phyloP scores from a whole-genome alignment of 1,284 basidiomycete genomes.

The Microbotryum silenes-acaulis region DNA sequence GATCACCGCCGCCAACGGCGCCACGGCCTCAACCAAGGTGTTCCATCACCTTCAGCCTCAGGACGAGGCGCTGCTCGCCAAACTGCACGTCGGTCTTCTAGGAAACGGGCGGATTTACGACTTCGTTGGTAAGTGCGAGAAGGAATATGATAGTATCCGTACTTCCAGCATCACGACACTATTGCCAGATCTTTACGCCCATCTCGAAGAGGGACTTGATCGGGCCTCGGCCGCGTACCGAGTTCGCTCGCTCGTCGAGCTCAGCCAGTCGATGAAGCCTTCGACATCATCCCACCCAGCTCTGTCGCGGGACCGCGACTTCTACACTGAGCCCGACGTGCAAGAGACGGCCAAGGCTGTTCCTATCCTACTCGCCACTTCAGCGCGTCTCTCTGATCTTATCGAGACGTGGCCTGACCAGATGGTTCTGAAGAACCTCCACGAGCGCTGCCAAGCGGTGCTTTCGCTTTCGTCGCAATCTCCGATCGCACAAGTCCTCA shows the following conservation, averaged over 20 bases:
- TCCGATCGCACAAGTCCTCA: slow-evolving; percentile 74
- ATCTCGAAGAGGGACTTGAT: slow-evolving; percentile 26
- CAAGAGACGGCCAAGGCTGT: slow-evolving; percentile 59
- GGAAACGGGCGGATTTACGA: not conserved
- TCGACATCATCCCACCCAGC: not conserved
- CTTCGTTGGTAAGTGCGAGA: not conserved
- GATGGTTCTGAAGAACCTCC: slow-evolving; percentile 80
- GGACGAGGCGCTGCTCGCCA: slow-evolving; percentile 25
- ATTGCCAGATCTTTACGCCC: slow-evolving; percentile 18
- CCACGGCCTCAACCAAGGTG: slow-evolving; percentile 1
- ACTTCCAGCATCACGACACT: slow-evolving; percentile 16
- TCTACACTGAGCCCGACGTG: slow-evolving; percentile 70
- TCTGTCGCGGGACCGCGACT: slow-evolving; percentile 50
- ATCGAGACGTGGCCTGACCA: slow-evolving; percentile 90
- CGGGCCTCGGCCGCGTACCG: slow-evolving; percentile 20
- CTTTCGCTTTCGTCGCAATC: slow-evolving; percentile 58
- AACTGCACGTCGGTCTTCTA: slow-evolving; percentile 22
- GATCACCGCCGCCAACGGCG: not conserved
- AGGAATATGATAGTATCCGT: slow-evolving; percentile 5
- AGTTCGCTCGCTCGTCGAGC: slow-evolving; percentile 22
- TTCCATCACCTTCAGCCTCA: slow-evolving; percentile 7
- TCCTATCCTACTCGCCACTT: slow-evolving; percentile 50
- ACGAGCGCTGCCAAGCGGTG: slow-evolving; percentile 64
- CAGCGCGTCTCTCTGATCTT: slow-evolving; percentile 52
- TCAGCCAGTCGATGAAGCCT: slow-evolving; percentile 12